Evolutionary conservation across 2,329 filamentous ascomycete genomes (phyloP).

Genomic region (Venturia oleaginea): DNA sequence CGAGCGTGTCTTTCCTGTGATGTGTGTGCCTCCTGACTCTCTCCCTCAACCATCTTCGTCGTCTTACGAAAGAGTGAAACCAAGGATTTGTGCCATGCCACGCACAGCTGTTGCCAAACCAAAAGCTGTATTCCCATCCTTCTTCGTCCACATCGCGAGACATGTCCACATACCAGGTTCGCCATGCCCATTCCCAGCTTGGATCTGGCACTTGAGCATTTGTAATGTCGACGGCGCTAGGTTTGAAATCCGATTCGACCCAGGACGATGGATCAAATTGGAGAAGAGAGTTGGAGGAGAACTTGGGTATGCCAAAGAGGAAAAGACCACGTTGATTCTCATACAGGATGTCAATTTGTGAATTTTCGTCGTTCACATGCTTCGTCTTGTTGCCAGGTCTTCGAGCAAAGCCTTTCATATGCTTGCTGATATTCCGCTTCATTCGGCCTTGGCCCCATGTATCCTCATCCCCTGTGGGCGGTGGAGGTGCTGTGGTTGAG

Average conservation of each 20-base stretch:
- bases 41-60: constrained; percentile 79
- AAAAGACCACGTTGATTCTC: constrained; percentile 92
- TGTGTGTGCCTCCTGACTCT: constrained; percentile 50
- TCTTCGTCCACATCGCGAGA: constrained; percentile 77
- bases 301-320: constrained; percentile 81
- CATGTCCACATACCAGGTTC: constrained; percentile 65
- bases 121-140: constrained; percentile 94
- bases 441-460: constrained; percentile 14
- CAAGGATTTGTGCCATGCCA: constrained; percentile 87
- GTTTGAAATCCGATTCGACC: constrained; percentile 56
- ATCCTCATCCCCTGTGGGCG: constrained; percentile 6
- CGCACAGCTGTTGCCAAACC: constrained; percentile 48
- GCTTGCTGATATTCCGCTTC: constrained; percentile 15
- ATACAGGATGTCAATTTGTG: constrained; percentile 66
- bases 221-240: constrained; percentile 59
- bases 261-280: constrained; percentile 79
- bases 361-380: constrained; percentile 15
- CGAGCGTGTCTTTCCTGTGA: constrained; percentile 24
- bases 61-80: constrained; percentile 91
- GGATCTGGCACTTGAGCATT: constrained; percentile 92
- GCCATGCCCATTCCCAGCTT: constrained; percentile 84
- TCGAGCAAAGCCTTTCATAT: constrained; percentile 21
- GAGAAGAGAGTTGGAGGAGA: constrained; percentile 75
- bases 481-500: neutral
- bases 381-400: constrained; percentile 20